phyloP scores from a whole-genome alignment of 306 rosid genomes.

The Casuarina cunninghamiana region DNA sequence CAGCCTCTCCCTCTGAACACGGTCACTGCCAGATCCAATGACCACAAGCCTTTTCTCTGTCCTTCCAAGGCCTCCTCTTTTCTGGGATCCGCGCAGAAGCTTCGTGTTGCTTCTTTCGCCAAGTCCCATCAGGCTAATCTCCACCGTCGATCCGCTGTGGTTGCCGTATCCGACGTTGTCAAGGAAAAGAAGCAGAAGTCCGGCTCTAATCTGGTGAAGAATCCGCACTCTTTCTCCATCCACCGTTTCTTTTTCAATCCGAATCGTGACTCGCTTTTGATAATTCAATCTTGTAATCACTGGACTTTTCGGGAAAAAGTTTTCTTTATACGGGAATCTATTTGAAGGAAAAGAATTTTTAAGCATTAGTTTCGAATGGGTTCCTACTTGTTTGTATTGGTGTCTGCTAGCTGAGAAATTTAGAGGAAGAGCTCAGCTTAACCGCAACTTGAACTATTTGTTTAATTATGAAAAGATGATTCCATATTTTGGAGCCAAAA shows the following conservation, averaged over 20 bases:
- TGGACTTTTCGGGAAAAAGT: neutral
- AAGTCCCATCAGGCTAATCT: conserved; percentile 21
- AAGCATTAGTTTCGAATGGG: neutral
- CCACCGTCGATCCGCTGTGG: conserved; percentile 49
- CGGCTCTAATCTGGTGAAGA: conserved; percentile 57
- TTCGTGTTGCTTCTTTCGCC: conserved; percentile 47
- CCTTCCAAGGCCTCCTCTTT: conserved; percentile 48
- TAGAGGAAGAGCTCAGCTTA: neutral
- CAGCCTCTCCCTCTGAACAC: conserved; percentile 58
- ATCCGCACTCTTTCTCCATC: neutral
- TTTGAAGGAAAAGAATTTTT: neutral
- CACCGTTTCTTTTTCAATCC: neutral
- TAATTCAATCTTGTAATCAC: neutral
- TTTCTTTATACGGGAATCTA: neutral
- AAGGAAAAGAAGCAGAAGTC: conserved; percentile 55
- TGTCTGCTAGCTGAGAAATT: conserved; percentile 6
- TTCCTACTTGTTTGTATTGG: neutral
- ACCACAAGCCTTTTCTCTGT: conserved; percentile 44
- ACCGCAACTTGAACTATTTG: neutral
- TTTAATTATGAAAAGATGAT: neutral
- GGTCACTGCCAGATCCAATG: conserved; percentile 70
- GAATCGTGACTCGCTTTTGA: neutral
- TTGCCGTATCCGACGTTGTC: conserved; percentile 63
- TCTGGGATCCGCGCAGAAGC: conserved; percentile 65
- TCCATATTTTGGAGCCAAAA: neutral